These are phyloP conservation scores for Rhamnella rubrinervis DNA, from an alignment of 331 rosid genomes.

Conservation along the genomic window DNA sequence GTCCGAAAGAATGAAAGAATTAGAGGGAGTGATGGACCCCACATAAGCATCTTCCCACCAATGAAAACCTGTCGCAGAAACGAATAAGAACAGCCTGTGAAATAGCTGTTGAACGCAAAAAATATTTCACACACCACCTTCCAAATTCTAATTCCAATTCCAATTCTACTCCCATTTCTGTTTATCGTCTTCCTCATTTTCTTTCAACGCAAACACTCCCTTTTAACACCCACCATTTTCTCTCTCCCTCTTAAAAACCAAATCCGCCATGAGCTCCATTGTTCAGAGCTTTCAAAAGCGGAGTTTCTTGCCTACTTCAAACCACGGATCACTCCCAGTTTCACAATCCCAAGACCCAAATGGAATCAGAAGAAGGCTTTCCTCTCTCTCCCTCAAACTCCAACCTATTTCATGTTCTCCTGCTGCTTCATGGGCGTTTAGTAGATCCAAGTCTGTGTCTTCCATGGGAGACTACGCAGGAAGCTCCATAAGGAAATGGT, in stretches of 20 bases:
- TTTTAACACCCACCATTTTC: no score
- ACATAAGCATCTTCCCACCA: conserved; percentile 14
- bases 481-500: conserved; percentile 61
- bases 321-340: conserved; percentile 56
- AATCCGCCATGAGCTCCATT: conserved; percentile 36
- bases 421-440: conserved; percentile 55
- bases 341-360: conserved; percentile 34
- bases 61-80: conserved; percentile 7
- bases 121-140: conserved; percentile 20
- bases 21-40: conserved; percentile 22
- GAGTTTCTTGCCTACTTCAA: conserved; percentile 21
- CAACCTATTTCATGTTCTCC: conserved; percentile 43
- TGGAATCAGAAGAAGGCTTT: conserved; percentile 68
- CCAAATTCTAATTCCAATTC: not conserved
- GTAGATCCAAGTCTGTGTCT: conserved; percentile 65
- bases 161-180: not conserved
- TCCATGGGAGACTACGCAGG: conserved; percentile 68
- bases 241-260: not conserved
- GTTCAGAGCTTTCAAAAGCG: conserved; percentile 39
- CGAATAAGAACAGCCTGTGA: conserved; percentile 71
- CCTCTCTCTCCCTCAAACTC: conserved; percentile 62
- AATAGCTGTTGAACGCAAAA: conserved; percentile 36
- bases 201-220: not conserved
- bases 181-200: not conserved
- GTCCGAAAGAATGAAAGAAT: no score